Conservation (phyloP, 169 alveolate species). For the Fabrea salina region DNA sequence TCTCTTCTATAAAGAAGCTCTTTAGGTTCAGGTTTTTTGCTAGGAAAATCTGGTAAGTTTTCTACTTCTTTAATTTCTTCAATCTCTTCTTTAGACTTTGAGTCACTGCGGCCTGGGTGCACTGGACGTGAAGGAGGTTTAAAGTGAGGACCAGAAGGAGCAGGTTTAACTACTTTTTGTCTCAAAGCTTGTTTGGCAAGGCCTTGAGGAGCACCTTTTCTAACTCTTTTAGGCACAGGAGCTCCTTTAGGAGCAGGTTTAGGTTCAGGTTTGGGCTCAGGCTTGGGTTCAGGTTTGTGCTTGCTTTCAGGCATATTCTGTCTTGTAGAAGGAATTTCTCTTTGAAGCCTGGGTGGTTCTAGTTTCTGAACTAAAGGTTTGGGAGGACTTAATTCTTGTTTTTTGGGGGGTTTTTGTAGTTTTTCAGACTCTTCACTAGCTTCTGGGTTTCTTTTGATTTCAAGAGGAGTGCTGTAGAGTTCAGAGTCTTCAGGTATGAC, state of each 20-base stretch:
- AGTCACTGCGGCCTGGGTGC: background rate
- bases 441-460: background rate
- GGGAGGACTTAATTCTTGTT: too few relatives aligned
- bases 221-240: background rate
- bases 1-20: too few relatives aligned
- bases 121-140: constrained; percentile 9
- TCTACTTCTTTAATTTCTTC: constrained; percentile 14
- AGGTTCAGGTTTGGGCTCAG: background rate
- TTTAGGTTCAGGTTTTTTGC: background rate
- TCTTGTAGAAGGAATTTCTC: too few relatives aligned
- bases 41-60: constrained; percentile 17
- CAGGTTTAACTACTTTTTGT: constrained; percentile 10
- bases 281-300: background rate
- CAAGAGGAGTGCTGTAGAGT: background rate
- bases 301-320: too few relatives aligned
- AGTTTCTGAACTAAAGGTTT: too few relatives aligned
- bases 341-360: too few relatives aligned
- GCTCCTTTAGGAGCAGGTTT: background rate
- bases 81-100: background rate
- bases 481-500: constrained; percentile 19
- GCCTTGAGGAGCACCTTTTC: constrained; percentile 13
- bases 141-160: background rate
- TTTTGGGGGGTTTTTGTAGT: too few relatives aligned
- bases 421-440: background rate
- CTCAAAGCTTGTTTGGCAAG: background rate